phyloP scores from a whole-genome alignment of 176 grass and related monocot genomes.

The Puccinellia tenuiflora region DNA sequence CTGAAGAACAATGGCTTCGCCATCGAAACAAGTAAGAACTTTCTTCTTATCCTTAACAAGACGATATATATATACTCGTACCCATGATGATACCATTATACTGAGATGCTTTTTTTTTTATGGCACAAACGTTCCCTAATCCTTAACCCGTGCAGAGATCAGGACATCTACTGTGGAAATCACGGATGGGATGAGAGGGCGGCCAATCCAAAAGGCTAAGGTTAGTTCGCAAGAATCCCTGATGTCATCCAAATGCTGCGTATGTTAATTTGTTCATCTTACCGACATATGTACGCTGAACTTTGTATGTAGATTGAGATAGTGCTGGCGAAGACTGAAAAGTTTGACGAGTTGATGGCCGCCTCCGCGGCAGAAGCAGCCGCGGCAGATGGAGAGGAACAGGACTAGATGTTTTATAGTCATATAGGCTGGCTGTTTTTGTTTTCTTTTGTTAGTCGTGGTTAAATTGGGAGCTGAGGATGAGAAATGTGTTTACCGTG shows the following conservation, averaged over 20 bases:
- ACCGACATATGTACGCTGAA: background rate
- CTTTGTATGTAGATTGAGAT: constrained; percentile 56
- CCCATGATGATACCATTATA: background rate
- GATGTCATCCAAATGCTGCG: background rate
- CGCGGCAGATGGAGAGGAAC: constrained; percentile 30
- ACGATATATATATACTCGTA: background rate
- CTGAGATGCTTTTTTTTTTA: background rate
- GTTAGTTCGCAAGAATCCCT: constrained; percentile 14
- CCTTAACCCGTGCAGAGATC: constrained; percentile 41
- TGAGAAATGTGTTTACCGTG: background rate
- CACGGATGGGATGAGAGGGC: constrained; percentile 44
- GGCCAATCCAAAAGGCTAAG: constrained; percentile 66
- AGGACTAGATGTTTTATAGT: constrained; percentile 11
- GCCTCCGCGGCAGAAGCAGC: constrained; percentile 31
- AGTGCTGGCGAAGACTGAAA: constrained; percentile 48
- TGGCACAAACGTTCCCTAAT: background rate
- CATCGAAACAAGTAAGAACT: constrained; percentile 53
- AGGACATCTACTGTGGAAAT: constrained; percentile 65
- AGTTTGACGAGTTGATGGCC: constrained; percentile 74
- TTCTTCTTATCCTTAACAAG: background rate
- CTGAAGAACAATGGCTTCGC: constrained; percentile 79
- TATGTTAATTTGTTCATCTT: background rate
- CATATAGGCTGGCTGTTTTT: background rate
- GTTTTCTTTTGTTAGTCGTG: background rate
- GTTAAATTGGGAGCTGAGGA: background rate